A percentile compares a stretch with the other conserved stretches of the same genome.
These are phyloP conservation scores for Eutypa lata DNA, from an alignment of 2,329 filamentous ascomycete species.

Conservation along the genomic window DNA sequence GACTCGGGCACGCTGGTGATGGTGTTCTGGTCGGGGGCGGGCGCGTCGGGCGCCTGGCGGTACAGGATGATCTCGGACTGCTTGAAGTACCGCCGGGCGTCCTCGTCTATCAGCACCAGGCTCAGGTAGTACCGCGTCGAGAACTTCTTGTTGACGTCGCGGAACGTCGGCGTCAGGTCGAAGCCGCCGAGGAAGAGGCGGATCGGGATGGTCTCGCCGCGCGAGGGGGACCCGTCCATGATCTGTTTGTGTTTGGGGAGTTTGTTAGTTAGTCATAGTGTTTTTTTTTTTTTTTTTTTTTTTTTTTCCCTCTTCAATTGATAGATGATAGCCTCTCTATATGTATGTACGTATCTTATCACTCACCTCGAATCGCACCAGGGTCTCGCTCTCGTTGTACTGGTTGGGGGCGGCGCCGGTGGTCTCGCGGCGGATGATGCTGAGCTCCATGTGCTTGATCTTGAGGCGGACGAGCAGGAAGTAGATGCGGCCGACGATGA, in stretches of 20 bases:
- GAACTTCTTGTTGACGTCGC: conserved; percentile 99
- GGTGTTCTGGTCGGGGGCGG: conserved; percentile 44
- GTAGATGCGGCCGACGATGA: conserved; percentile 98
- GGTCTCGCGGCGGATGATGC: conserved; percentile 94
- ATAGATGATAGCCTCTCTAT: too few species aligned
- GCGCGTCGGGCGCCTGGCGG: conserved; percentile 68
- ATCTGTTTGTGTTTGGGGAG: conserved; percentile 54
- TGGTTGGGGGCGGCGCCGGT: conserved; percentile 96
- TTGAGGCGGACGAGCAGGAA: conserved; percentile 95
- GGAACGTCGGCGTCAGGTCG: conserved; percentile 95
- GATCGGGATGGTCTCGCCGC: conserved; percentile 93
- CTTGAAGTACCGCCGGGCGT: conserved; percentile 97
- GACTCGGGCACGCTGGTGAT: conserved; percentile 38
- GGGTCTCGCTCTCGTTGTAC: conserved; percentile 98
- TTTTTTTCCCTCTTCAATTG: too few species aligned
- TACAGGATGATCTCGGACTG: conserved; percentile 98
- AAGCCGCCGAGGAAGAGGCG: conserved; percentile 95
- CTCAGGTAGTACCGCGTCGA: conserved; percentile 97
- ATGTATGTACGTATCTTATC: background rate
- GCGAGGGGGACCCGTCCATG: conserved; percentile 98
- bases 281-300: too few species aligned
- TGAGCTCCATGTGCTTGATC: conserved; percentile 99
- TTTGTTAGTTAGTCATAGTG: background rate
- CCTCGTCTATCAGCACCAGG: conserved; percentile 92
- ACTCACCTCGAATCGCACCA: conserved; percentile 87